Conservation (phyloP, 2,329 filamentous ascomycete species). For the Pseudogymnoascus sp. region DNA sequence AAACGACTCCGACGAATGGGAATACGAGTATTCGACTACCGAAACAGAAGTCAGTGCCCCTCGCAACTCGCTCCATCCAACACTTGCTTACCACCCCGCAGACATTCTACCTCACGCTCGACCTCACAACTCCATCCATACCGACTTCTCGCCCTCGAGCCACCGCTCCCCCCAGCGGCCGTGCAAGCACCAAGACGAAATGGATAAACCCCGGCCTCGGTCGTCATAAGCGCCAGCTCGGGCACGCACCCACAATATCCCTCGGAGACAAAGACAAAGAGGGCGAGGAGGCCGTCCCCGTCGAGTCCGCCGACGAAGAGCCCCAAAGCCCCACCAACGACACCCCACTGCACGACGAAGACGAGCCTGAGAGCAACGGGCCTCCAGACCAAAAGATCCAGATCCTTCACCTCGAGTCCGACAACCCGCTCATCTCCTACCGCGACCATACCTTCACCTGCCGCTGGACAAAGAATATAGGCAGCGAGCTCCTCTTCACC, state of each 20-base stretch:
- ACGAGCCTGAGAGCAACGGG: conserved; percentile 27
- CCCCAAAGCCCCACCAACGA: conserved; percentile 24
- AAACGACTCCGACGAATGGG: conserved; percentile 54
- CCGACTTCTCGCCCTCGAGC: conserved; percentile 15
- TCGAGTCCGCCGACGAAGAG: conserved; percentile 15
- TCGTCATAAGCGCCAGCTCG: conserved; percentile 13
- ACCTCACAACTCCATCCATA: conserved; percentile 41
- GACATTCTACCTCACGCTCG: conserved; percentile 57
- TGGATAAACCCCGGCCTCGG: conserved; percentile 21
- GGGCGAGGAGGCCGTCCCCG: conserved; percentile 16
- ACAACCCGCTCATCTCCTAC: conserved; percentile 71
- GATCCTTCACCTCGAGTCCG: conserved; percentile 71
- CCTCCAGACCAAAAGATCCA: conserved; percentile 46
- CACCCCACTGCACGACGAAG: conserved; percentile 25
- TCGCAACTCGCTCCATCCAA: neutral
- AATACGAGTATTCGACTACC: conserved; percentile 57
- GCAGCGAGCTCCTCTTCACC: conserved; percentile 72
- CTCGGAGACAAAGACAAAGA: conserved; percentile 13
- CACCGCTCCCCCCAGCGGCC: conserved; percentile 5
- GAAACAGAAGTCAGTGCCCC: conserved; percentile 46
- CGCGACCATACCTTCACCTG: conserved; percentile 70
- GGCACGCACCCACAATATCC: conserved; percentile 8
- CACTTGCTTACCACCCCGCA: conserved; percentile 24
- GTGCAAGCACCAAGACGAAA: conserved; percentile 10
- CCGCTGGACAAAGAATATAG: conserved; percentile 72